These are phyloP conservation scores for Rutidosis leptorrhynchoides DNA, from an alignment of 129 eudicot species.

Conservation along the genomic window DNA sequence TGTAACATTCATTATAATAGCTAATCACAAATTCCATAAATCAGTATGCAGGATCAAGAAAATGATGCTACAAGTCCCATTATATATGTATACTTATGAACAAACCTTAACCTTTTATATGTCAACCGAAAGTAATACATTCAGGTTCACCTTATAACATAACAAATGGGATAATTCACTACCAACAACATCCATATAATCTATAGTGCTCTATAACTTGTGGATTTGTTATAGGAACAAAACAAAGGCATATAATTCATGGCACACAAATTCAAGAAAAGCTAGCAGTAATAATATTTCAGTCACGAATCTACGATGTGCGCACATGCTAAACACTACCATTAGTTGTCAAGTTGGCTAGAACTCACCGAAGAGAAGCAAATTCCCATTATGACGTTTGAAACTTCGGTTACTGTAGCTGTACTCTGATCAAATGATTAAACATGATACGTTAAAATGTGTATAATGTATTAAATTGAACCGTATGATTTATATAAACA, in stretches of 20 bases:
- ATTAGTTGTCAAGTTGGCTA: not conserved
- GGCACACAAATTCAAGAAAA: not conserved
- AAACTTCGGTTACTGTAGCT: conserved; percentile 1
- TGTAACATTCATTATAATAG: not conserved
- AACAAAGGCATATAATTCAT: conserved; percentile 11
- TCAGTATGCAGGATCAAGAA: not conserved
- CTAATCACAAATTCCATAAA: not conserved
- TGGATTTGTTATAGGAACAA: not conserved
- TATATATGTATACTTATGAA: not conserved
- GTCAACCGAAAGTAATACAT: conserved; percentile 11
- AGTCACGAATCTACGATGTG: not conserved
- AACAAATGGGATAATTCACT: conserved; percentile 8
- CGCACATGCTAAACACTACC: not conserved
- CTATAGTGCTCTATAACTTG: not conserved
- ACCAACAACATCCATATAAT: conserved; percentile 7
- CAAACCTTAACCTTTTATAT: conserved; percentile 20
- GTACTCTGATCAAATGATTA: conserved; percentile 24
- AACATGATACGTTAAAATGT: conserved; percentile 13
- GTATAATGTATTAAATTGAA: not conserved
- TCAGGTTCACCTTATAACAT: conserved; percentile 2
- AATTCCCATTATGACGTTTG: conserved; percentile 40
- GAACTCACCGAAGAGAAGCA: conserved; percentile 54
- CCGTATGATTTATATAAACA: not conserved
- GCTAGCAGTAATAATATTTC: not conserved
- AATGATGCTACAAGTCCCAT: not conserved